These are phyloP conservation scores for Globisporangium cederbergense DNA, from an alignment of 352 stramenopile species.

Conservation along the genomic window DNA sequence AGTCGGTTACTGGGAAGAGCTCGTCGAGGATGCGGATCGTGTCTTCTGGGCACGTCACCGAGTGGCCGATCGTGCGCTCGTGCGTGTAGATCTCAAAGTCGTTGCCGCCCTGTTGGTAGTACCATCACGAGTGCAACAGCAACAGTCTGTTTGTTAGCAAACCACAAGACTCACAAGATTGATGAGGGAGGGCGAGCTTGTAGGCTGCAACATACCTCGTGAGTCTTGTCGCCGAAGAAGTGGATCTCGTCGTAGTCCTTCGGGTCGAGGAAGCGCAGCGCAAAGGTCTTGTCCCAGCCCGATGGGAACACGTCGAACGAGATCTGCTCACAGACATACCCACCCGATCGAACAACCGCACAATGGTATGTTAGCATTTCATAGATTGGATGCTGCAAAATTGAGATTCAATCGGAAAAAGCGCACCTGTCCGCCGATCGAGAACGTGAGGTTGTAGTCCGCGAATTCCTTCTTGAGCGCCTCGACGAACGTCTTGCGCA, in stretches of 20 bases:
- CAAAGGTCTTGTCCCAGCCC: slow-evolving; percentile 99
- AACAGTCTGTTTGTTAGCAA: neutral
- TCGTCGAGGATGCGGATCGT: slow-evolving; percentile 96
- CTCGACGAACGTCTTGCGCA: slow-evolving; percentile 95
- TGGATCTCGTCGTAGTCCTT: slow-evolving; percentile 99
- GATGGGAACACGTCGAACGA: slow-evolving; percentile 98
- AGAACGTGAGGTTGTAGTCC: slow-evolving; percentile 96
- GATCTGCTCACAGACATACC: slow-evolving; percentile 63
- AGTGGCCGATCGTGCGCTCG: slow-evolving; percentile 96
- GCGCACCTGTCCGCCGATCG: slow-evolving; percentile 92
- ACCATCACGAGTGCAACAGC: neutral
- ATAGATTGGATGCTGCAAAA: neutral
- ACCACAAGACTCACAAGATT: neutral
- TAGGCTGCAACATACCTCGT: slow-evolving; percentile 65
- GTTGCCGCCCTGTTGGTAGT: slow-evolving; percentile 88
- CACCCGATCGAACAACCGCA: neutral
- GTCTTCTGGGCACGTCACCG: slow-evolving; percentile 95
- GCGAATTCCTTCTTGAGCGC: slow-evolving; percentile 93
- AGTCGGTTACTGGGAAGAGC: slow-evolving; percentile 88
- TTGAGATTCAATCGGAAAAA: neutral
- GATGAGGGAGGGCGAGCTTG: no score
- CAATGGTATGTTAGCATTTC: neutral
- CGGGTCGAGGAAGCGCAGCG: slow-evolving; percentile 90
- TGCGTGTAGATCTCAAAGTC: slow-evolving; percentile 99
- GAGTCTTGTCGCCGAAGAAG: slow-evolving; percentile 99